A percentile compares a stretch with the other conserved stretches of the same genome.
phyloP scores from a whole-genome alignment of 2,329 filamentous ascomycete genomes.

The Pseudogymnoascus sp. region DNA sequence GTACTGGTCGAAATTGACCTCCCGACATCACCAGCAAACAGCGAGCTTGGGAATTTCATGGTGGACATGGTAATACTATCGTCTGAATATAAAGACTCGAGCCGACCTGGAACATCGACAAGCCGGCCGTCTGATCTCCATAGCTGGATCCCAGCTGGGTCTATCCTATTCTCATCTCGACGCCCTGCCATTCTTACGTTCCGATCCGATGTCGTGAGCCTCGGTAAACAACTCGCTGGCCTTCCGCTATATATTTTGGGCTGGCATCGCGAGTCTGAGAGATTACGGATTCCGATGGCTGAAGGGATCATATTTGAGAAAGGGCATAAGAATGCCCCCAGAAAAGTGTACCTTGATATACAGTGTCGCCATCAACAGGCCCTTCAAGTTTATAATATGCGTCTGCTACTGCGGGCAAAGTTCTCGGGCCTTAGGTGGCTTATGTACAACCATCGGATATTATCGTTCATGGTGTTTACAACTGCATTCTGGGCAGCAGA shows the following conservation, averaged over 20 bases:
- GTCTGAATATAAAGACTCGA: constrained; percentile 30
- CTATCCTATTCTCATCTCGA: constrained; percentile 55
- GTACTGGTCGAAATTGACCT: constrained; percentile 67
- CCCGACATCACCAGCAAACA: constrained; percentile 70
- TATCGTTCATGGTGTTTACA: constrained; percentile 63
- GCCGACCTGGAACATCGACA: constrained; percentile 13
- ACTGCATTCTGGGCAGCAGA: constrained; percentile 70
- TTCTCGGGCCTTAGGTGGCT: constrained; percentile 72
- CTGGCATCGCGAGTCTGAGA: constrained; percentile 56
- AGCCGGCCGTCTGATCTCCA: constrained; percentile 21
- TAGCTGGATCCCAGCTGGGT: constrained; percentile 21
- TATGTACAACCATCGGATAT: constrained; percentile 77
- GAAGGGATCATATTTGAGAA: constrained; percentile 60
- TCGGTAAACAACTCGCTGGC: constrained; percentile 52
- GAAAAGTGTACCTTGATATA: constrained; percentile 40
- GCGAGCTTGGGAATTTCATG: constrained; percentile 89
- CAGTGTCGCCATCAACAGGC: constrained; percentile 37
- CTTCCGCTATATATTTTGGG: constrained; percentile 65
- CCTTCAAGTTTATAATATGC: constrained; percentile 70
- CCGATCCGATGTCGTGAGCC: constrained; percentile 59
- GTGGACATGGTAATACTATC: constrained; percentile 66
- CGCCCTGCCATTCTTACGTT: constrained; percentile 77
- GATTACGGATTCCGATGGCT: constrained; percentile 61
- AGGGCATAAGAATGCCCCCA: constrained; percentile 37
- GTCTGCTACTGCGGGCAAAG: constrained; percentile 63